phyloP scores from a whole-genome alignment of 352 stramenopile species.

The Phytophthora sojae region DNA sequence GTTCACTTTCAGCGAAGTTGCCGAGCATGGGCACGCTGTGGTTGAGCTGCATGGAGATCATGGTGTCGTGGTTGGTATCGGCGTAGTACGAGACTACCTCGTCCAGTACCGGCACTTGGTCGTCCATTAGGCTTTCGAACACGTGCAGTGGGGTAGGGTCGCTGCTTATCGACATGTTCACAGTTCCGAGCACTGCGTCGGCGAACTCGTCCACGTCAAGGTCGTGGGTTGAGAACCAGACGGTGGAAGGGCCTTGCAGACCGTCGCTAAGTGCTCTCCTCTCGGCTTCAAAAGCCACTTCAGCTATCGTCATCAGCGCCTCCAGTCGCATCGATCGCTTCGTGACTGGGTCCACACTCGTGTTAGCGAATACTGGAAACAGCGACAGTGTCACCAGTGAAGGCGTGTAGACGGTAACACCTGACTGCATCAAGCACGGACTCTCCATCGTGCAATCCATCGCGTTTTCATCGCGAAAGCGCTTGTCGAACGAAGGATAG shows the following conservation, averaged over 20 bases:
- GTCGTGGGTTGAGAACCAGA: slow-evolving; percentile 67
- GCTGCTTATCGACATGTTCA: slow-evolving; percentile 41
- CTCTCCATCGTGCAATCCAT: slow-evolving; percentile 32
- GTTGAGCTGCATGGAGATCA: slow-evolving; percentile 34
- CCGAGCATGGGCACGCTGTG: slow-evolving; percentile 35
- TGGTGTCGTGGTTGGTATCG: slow-evolving; percentile 41
- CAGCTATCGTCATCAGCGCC: slow-evolving; percentile 40
- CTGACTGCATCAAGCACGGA: slow-evolving; percentile 53
- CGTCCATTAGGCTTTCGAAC: slow-evolving; percentile 45
- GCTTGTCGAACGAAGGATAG: slow-evolving; percentile 39
- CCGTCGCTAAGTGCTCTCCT: slow-evolving; percentile 45
- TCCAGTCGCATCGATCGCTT: slow-evolving; percentile 45
- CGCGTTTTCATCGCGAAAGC: slow-evolving; percentile 1
- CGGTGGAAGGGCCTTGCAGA: slow-evolving; percentile 62
- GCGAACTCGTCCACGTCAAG: slow-evolving; percentile 62
- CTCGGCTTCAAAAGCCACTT: slow-evolving; percentile 57
- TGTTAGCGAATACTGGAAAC: slow-evolving; percentile 33
- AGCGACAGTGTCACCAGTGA: slow-evolving; percentile 35
- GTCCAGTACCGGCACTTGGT: slow-evolving; percentile 36
- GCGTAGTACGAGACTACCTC: slow-evolving; percentile 52
- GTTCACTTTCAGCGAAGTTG: slow-evolving; percentile 43
- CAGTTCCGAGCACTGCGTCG: slow-evolving; percentile 55
- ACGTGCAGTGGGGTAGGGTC: slow-evolving; percentile 37
- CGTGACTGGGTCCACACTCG: slow-evolving; percentile 7
- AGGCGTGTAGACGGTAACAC: slow-evolving; percentile 73